Evolutionary conservation across 2,329 filamentous ascomycete genomes (phyloP).

Genomic region (Dothistroma pini): DNA sequence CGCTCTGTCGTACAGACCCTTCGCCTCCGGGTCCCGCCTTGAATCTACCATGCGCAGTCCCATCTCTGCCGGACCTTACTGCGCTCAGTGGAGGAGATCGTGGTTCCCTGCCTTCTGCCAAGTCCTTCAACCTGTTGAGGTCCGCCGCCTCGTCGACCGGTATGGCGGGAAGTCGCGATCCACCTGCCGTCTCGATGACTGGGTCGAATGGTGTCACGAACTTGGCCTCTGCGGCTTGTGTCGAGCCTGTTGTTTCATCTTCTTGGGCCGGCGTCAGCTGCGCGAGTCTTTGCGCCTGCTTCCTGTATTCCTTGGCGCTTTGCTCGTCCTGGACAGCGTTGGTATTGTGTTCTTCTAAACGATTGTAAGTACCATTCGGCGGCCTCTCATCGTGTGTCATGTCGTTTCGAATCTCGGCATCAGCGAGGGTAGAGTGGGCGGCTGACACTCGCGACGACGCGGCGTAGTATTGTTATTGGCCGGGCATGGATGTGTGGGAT

Average conservation of each 20-base stretch:
- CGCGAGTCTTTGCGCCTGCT: conserved; percentile 54
- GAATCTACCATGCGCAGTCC: conserved; percentile 38
- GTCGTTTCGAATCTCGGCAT: neutral
- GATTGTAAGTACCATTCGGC: conserved; percentile 1
- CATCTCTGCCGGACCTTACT: conserved; percentile 42
- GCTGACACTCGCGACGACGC: neutral
- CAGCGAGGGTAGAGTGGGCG: neutral
- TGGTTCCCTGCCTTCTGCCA: conserved; percentile 42
- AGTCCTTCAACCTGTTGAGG: conserved; percentile 61
- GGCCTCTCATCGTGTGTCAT: neutral
- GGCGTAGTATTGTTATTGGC: neutral
- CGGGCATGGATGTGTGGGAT: neutral
- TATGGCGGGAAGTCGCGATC: conserved; percentile 63
- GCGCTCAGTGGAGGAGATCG: conserved; percentile 30
- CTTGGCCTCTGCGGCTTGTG: conserved; percentile 58
- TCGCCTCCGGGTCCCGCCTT: conserved; percentile 20
- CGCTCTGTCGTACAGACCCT: conserved; percentile 38
- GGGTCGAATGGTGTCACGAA: conserved; percentile 66
- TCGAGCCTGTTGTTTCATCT: conserved; percentile 41
- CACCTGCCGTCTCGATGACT: conserved; percentile 65
- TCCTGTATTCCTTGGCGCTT: conserved; percentile 50
- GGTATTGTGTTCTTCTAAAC: neutral
- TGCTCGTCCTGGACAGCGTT: neutral
- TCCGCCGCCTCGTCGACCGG: conserved; percentile 67
- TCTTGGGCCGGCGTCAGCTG: conserved; percentile 42